phyloP scores from a whole-genome alignment of 768 basidiomycete genomes.

The Clitopilus passeckerianus region DNA sequence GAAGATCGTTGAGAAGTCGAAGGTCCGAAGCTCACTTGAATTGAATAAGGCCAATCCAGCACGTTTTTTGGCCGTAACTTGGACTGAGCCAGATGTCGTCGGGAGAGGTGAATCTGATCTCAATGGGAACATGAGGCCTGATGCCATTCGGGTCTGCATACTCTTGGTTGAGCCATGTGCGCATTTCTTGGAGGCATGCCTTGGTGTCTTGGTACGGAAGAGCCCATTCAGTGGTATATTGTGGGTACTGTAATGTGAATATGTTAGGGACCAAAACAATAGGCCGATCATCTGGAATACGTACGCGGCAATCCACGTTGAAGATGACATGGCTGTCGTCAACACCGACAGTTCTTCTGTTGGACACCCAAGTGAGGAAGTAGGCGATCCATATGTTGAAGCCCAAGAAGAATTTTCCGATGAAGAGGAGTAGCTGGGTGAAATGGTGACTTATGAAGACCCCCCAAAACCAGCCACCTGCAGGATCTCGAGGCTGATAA shows the following conservation, averaged over 20 bases:
- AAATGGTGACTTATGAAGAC: conserved; percentile 74
- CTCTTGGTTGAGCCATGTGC: conserved; percentile 67
- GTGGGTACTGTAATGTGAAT: conserved; percentile 55
- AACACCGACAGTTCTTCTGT: conserved; percentile 48
- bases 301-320: conserved; percentile 89
- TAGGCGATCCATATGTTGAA: conserved; percentile 63
- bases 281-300: conserved; percentile 20
- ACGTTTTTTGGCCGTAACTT: conserved; percentile 69
- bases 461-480: conserved; percentile 64
- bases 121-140: conserved; percentile 88
- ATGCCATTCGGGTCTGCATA: conserved; percentile 64
- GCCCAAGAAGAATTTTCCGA: conserved; percentile 58
- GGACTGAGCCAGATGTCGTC: conserved; percentile 97
- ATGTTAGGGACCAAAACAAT: conserved; percentile 3
- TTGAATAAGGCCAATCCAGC: conserved; percentile 98
- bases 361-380: conserved; percentile 66
- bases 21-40: conserved; percentile 70
- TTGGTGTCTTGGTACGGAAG: conserved; percentile 68
- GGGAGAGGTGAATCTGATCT: conserved; percentile 80
- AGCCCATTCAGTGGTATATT: conserved; percentile 96
- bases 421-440: conserved; percentile 78
- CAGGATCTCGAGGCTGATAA: conserved; percentile 46
- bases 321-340: conserved; percentile 83
- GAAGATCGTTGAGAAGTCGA: conserved; percentile 3
- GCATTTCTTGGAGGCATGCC: conserved; percentile 67